Conservation (phyloP, 192 early-diverging fungal species). For the Diversispora eburnea region DNA sequence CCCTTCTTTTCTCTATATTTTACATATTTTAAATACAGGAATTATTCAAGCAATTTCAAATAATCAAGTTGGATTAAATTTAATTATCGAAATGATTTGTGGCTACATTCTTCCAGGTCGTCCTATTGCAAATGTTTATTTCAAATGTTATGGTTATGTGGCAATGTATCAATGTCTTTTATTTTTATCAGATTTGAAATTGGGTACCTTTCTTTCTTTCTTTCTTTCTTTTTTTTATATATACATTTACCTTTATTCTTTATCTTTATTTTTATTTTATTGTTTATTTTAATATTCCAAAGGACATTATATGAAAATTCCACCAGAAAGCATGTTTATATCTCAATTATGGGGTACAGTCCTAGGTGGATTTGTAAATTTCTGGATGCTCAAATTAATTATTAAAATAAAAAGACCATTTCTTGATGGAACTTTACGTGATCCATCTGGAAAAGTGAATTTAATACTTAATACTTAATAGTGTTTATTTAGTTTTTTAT, state of each 20-base stretch:
- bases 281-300: neutral
- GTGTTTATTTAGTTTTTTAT: neutral
- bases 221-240: too few relatives aligned
- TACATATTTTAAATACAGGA: too few relatives aligned
- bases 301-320: constrained; percentile 62
- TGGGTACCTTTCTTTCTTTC: constrained; percentile 41
- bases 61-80: constrained; percentile 49
- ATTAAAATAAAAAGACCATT: constrained; percentile 11
- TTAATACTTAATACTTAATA: too few relatives aligned
- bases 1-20: too few relatives aligned
- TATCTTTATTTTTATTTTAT: too few relatives aligned
- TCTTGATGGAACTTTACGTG: constrained; percentile 7
- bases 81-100: constrained; percentile 59
- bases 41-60: constrained; percentile 53
- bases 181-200: constrained; percentile 69
- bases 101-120: constrained; percentile 52
- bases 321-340: constrained; percentile 61
- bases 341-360: constrained; percentile 56
- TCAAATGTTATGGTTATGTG: constrained; percentile 56
- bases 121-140: constrained; percentile 50
- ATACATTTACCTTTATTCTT: neutral
- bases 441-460: constrained; percentile 20
- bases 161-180: constrained; percentile 71
- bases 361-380: constrained; percentile 38
- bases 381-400: constrained; percentile 30